These are phyloP conservation scores for Arbutus unedo DNA, from an alignment of 148 eudicot species.

Conservation along the genomic window DNA sequence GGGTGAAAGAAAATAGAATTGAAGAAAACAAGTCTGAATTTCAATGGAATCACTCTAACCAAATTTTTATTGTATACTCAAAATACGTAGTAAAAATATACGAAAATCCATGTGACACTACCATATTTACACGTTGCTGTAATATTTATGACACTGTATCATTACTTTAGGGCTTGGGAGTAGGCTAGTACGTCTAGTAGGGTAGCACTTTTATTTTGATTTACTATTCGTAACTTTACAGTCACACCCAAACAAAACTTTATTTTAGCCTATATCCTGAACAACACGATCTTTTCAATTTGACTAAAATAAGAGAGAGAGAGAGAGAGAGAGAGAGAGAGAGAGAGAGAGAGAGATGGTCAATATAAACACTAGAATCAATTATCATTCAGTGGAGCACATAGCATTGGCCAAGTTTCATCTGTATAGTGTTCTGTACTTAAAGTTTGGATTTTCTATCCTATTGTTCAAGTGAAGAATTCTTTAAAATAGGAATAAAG, in stretches of 20 bases:
- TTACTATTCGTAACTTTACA: background rate
- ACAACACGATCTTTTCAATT: constrained; percentile 2
- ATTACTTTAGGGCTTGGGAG: background rate
- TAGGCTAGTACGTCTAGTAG: background rate
- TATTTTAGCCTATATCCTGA: background rate
- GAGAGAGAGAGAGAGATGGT: constrained; percentile 2
- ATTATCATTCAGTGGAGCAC: constrained; percentile 16
- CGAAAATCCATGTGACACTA: background rate
- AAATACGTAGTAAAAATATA: no score
- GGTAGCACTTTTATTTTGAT: background rate
- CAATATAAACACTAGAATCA: background rate
- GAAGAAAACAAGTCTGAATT: no score
- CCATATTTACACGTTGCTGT: background rate
- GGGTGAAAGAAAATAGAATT: no score
- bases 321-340: background rate
- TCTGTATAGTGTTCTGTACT: background rate
- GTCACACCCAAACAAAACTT: constrained; percentile 15
- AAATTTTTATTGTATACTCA: no score
- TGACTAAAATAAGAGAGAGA: background rate
- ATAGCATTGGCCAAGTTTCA: background rate
- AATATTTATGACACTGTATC: background rate
- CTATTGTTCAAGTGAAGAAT: no score
- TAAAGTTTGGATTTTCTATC: background rate
- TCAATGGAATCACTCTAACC: no score
- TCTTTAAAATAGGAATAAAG: no score